Percentiles rank a stretch among this genome's conserved stretches.
Conservation (phyloP, 1,284 basidiomycete species). For the Lentinula novae-zelandiae region DNA sequence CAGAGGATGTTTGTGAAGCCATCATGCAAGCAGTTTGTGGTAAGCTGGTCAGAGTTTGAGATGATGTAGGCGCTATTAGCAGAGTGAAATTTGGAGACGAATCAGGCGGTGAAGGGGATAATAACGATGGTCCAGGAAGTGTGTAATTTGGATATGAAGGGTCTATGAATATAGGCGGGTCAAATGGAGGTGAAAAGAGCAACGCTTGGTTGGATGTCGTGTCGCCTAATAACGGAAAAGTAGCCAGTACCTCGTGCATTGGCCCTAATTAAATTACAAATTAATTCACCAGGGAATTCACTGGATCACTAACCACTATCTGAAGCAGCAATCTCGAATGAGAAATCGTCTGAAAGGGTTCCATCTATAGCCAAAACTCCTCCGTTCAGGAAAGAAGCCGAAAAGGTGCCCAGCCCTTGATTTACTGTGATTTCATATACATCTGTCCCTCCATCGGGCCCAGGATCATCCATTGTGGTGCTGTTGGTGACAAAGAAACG, state of each 20-base stretch:
- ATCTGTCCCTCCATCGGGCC: constrained; percentile 35
- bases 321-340: constrained; percentile 59
- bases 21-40: constrained; percentile 61
- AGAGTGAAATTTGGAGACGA: constrained; percentile 50
- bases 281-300: neutral
- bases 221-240: constrained; percentile 64
- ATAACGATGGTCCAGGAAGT: constrained; percentile 56
- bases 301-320: constrained; percentile 38
- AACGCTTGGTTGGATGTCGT: constrained; percentile 72
- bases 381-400: constrained; percentile 38
- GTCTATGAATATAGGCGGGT: constrained; percentile 24
- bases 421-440: constrained; percentile 48
- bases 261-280: constrained; percentile 12
- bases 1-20: constrained; percentile 27
- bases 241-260: constrained; percentile 25
- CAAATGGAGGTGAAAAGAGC: constrained; percentile 70
- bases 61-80: constrained; percentile 44
- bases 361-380: constrained; percentile 46
- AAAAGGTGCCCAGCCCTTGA: constrained; percentile 58
- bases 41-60: constrained; percentile 34
- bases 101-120: constrained; percentile 38
- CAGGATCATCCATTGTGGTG: constrained; percentile 33
- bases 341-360: constrained; percentile 29
- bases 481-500: constrained; percentile 59
- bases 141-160: constrained; percentile 82